Base-by-base conservation (phyloP, 2,329 filamentous ascomycete genomes). In the Microdochium paspali region DNA sequence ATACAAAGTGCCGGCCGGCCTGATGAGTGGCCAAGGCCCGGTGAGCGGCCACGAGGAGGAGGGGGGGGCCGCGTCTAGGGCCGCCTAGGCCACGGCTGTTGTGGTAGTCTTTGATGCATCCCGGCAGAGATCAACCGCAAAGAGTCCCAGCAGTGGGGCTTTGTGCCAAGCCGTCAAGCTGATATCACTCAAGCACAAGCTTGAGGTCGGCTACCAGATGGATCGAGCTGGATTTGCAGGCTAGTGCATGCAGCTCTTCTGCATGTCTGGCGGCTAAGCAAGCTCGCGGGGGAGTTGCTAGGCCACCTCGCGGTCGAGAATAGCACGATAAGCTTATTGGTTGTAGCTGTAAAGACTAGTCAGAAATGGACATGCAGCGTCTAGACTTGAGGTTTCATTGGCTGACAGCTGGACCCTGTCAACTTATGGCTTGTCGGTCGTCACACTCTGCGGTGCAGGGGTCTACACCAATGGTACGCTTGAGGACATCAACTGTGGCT, bases 231-330 rank as follows among this genome's bases (percentile, higher is more conserved):
- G 53, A 53, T 50, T 54, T 56, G 53, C 52, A 51, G 57, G 53
- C 56, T 54, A 57, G 51, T 50, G 54, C 58, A 49, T 52, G 57
- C 49, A 56, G 60, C 60, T 56, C 59, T 56, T 59, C 64, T 66
- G 66, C 64, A 68, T 49, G 58, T 49, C 58, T 61, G 65, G 67
- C 67, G 67, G 66, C 56, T 70, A 70, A 63, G 60, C 59, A 60
- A 40, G 15, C 35, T 40, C 35, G 35, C 18, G 35, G 35, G 31
- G 35, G 35, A 52, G 53, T 51, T 55, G 56, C 55, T 51, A 52
- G 56, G 51, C 48, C 46, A 49, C 58, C 54, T 53, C 46, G 49
- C 44, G 53, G 47, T 45, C 51, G 51, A 54, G 53, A 56, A 56
- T 57, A 57, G 59, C 53, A 55, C 54, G 54, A 47, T 44, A 47